A percentile compares a stretch with the other conserved stretches of the same genome.
Evolutionary conservation across 768 basidiomycete genomes (phyloP).

Genomic region (Phlebiopsis gigantea): DNA sequence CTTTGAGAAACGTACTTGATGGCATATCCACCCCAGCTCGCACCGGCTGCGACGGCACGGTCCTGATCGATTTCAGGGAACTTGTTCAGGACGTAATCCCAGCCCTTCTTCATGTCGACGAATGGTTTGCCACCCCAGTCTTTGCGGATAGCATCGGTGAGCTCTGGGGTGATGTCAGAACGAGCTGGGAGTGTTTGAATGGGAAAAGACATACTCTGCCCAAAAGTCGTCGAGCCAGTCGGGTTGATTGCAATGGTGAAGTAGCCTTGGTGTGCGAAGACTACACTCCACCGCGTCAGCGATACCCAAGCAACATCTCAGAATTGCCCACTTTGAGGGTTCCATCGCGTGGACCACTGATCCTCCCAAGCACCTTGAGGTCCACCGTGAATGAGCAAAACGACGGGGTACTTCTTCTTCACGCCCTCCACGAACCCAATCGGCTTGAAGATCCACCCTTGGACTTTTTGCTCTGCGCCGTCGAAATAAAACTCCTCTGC

Average conservation of each 20-base stretch:
- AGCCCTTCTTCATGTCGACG: constrained; percentile 68
- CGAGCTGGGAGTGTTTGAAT: too few relatives aligned
- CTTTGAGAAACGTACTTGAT: constrained; percentile 70
- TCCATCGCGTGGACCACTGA: constrained; percentile 90
- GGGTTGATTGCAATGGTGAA: constrained; percentile 87
- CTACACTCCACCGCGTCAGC: constrained; percentile 1
- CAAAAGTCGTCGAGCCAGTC: constrained; percentile 90
- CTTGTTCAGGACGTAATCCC: constrained; percentile 59
- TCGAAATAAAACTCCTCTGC: constrained; percentile 90
- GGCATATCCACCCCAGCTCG: constrained; percentile 57
- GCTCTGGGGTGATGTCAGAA: too few relatives aligned
- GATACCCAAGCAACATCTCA: neutral
- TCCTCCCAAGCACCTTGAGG: constrained; percentile 88
- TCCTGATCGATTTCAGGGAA: constrained; percentile 72
- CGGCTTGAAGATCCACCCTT: constrained; percentile 84
- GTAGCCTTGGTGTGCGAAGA: constrained; percentile 84
- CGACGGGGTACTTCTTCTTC: constrained; percentile 69
- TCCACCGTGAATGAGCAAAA: constrained; percentile 81
- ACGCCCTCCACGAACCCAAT: constrained; percentile 64
- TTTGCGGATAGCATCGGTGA: constrained; percentile 74
- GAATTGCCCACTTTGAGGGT: constrained; percentile 59
- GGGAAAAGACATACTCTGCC: constrained; percentile 50
- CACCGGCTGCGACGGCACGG: constrained; percentile 51
- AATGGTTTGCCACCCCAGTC: constrained; percentile 90
- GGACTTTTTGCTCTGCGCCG: constrained; percentile 75